These are phyloP conservation scores for Martensiomyces pterosporus DNA, from an alignment of 192 early-diverging fungal species.

Conservation along the genomic window DNA sequence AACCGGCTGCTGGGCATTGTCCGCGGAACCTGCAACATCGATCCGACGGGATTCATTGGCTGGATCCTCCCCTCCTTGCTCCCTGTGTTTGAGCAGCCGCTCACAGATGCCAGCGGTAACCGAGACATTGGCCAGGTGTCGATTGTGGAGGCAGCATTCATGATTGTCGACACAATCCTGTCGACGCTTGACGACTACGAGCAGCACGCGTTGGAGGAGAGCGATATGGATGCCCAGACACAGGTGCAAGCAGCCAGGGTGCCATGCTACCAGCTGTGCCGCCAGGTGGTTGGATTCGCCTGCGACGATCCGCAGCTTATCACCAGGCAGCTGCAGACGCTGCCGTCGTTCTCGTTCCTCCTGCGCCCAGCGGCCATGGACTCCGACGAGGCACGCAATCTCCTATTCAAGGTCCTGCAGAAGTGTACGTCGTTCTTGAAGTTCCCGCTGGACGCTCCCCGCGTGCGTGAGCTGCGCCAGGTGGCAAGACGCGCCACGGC, in stretches of 20 bases:
- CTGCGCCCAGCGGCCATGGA: constrained; percentile 24
- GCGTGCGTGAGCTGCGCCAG: constrained; percentile 10
- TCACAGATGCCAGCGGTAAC: neutral
- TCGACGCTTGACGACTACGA: constrained; percentile 38
- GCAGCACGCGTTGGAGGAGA: constrained; percentile 37
- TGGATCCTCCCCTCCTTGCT: constrained; percentile 42
- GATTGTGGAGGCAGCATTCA: constrained; percentile 31
- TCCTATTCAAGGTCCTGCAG: constrained; percentile 31
- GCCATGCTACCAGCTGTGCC: constrained; percentile 30
- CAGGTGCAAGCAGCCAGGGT: constrained; percentile 11
- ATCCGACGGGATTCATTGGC: constrained; percentile 37
- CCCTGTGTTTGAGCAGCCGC: constrained; percentile 10
- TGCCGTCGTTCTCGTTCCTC: constrained; percentile 41
- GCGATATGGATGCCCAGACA: neutral
- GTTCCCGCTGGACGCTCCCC: neutral
- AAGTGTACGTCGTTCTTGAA: constrained; percentile 17
- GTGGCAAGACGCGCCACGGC: constrained; percentile 32
- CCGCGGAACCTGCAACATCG: constrained; percentile 32
- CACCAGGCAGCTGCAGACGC: constrained; percentile 30
- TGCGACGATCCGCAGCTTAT: neutral
- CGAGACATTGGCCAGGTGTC: constrained; percentile 1
- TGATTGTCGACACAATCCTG: constrained; percentile 27
- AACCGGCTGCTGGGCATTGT: constrained; percentile 29
- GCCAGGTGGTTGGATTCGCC: constrained; percentile 8
- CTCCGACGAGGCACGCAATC: constrained; percentile 10